Conservation (phyloP, 2,329 filamentous ascomycete genomes). For the Lasiodiplodia sp. region DNA sequence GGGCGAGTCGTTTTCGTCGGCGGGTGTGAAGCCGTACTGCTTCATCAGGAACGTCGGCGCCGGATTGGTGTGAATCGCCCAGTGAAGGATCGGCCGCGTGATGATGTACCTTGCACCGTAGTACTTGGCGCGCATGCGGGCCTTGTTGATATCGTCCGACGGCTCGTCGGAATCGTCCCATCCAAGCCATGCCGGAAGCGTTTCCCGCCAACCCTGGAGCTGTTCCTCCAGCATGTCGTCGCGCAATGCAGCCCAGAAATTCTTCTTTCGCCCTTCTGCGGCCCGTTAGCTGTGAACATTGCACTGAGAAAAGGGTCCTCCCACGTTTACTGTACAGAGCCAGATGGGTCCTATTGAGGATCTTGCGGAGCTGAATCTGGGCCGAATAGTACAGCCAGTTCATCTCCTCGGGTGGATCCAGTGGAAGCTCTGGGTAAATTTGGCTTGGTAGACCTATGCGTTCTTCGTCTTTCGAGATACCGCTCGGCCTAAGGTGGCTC, state of each 20-base stretch:
- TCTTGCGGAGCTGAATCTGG: constrained; percentile 67
- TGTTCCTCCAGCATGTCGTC: constrained; percentile 55
- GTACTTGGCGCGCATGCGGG: constrained; percentile 89
- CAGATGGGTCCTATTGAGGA: constrained; percentile 63
- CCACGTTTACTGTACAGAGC: constrained; percentile 58
- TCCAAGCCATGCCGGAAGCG: constrained; percentile 59
- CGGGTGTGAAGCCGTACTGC: constrained; percentile 27
- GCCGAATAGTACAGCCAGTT: constrained; percentile 66
- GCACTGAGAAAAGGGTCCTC: constrained; percentile 39
- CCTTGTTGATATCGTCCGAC: constrained; percentile 77
- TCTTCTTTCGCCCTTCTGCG: constrained; percentile 40
- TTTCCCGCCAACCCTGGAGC: constrained; percentile 54
- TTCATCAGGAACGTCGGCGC: constrained; percentile 40
- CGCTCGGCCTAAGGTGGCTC: constrained; percentile 65
- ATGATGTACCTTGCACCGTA: constrained; percentile 93
- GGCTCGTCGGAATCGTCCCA: constrained; percentile 75
- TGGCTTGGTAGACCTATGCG: constrained; percentile 72
- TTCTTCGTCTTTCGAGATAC: constrained; percentile 64
- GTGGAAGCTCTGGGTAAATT: constrained; percentile 46
- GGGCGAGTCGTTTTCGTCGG: constrained; percentile 17
- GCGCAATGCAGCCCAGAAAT: constrained; percentile 40
- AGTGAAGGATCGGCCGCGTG: constrained; percentile 76
- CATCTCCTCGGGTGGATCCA: constrained; percentile 43
- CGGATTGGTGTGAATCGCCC: constrained; percentile 61
- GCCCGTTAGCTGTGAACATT: constrained; percentile 33